phyloP scores from a whole-genome alignment of 169 alveolate genomes.

The Theileria parva region DNA sequence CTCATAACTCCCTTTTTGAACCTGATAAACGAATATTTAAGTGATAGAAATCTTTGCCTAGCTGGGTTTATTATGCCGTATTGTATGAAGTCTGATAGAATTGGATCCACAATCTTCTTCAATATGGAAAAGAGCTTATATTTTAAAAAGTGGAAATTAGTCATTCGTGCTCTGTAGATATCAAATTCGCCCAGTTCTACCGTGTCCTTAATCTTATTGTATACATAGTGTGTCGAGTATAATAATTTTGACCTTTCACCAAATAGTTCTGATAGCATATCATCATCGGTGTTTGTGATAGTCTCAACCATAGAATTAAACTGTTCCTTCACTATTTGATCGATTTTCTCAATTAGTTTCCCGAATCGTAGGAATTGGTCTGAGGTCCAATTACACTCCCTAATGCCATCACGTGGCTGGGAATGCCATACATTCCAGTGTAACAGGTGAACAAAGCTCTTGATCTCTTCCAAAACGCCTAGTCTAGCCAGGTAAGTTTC shows the following conservation, averaged over 20 bases:
- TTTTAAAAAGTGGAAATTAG: neutral
- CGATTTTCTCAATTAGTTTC: constrained; percentile 16
- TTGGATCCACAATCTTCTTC: neutral
- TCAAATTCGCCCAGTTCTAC: constrained; percentile 2
- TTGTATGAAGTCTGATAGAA: neutral
- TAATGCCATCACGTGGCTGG: neutral
- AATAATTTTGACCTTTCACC: neutral
- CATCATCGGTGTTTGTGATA: constrained; percentile 4
- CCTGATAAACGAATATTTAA: neutral
- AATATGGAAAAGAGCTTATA: neutral
- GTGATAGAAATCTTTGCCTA: neutral
- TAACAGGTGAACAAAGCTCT: constrained; percentile 26
- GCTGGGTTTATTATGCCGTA: neutral
- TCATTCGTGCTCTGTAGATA: constrained; percentile 8
- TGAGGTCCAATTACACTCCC: constrained; percentile 25
- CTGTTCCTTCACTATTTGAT: constrained; percentile 1
- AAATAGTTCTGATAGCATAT: neutral
- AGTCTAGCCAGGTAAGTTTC: constrained; percentile 6
- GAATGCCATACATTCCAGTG: constrained; percentile 42
- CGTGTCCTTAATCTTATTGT: neutral
- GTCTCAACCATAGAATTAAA: neutral
- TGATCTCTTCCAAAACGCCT: constrained; percentile 14
- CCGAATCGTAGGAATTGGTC: constrained; percentile 10
- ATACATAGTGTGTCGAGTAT: neutral
- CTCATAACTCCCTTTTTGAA: neutral